Evolutionary conservation across 805 yeast genomes (phyloP).

Genomic region (Saccharomyces kudriavzevii): DNA sequence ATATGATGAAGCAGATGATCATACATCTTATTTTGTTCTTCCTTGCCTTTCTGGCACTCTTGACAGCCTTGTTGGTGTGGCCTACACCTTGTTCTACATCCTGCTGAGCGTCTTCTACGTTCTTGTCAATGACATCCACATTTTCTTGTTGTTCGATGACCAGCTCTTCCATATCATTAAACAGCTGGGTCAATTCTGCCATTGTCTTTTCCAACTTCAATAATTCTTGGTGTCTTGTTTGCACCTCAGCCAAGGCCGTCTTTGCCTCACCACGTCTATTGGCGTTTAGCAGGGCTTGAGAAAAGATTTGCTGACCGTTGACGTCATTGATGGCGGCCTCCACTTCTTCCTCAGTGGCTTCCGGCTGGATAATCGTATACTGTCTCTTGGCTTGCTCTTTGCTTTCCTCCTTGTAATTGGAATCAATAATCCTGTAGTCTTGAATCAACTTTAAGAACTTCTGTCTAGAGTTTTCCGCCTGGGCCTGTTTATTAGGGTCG

Average conservation of each 20-base stretch:
- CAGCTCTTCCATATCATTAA: conserved; percentile 88
- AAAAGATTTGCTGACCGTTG: conserved; percentile 81
- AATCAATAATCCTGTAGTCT: conserved; percentile 75
- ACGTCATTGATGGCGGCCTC: conserved; percentile 73
- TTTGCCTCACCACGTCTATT: conserved; percentile 88
- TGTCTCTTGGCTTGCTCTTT: conserved; percentile 84
- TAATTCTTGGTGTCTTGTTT: conserved; percentile 85
- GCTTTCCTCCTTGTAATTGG: conserved; percentile 70
- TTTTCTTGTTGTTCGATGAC: conserved; percentile 89
- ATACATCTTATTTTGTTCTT: conserved; percentile 80
- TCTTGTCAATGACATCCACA: conserved; percentile 69
- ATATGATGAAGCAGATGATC: conserved; percentile 49
- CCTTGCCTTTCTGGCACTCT: conserved; percentile 78
- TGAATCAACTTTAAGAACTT: conserved; percentile 78
- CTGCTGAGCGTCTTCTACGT: conserved; percentile 69
- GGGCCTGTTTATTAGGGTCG: conserved; percentile 74
- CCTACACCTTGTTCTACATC: conserved; percentile 89
- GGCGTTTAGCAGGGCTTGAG: conserved; percentile 77
- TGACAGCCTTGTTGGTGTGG: conserved; percentile 81
- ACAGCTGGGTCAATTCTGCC: conserved; percentile 85
- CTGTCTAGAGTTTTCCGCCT: conserved; percentile 77
- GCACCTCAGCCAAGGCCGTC: conserved; percentile 88
- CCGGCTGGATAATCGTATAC: conserved; percentile 77
- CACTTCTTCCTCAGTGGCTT: conserved; percentile 72
- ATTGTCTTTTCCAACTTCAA: conserved; percentile 87